phyloP scores from a whole-genome alignment of 805 yeast genomes.

The Metschnikowia kofuensis region DNA sequence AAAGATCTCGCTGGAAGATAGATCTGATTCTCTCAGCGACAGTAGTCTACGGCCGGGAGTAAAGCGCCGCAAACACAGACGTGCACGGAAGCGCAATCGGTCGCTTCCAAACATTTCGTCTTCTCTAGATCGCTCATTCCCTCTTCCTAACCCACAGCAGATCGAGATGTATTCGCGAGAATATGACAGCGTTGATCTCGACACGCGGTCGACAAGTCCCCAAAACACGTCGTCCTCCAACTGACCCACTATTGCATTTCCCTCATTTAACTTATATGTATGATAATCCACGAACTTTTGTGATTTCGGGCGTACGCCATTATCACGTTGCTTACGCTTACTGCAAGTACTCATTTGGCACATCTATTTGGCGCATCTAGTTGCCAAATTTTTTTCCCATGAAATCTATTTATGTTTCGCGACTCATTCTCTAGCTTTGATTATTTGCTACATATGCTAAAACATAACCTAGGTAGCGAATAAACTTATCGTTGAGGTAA shows the following conservation, averaged over 20 bases:
- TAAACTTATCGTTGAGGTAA: too few species aligned
- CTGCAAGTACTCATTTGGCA: too few species aligned
- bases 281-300: neutral
- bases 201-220: slow-evolving; percentile 12
- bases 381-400: too few species aligned
- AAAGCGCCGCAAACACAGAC: slow-evolving; percentile 1
- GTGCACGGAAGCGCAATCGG: slow-evolving; percentile 4
- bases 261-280: neutral
- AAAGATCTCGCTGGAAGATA: slow-evolving; percentile 6
- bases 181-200: slow-evolving; percentile 15
- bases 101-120: slow-evolving; percentile 14
- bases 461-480: too few species aligned
- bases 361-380: too few species aligned
- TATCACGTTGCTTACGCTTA: too few species aligned
- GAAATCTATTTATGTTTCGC: too few species aligned
- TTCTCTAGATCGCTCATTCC: slow-evolving; percentile 16
- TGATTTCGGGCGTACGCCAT: too few species aligned
- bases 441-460: too few species aligned
- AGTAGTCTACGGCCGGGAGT: neutral
- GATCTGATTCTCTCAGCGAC: slow-evolving; percentile 2
- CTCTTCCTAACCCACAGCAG: slow-evolving; percentile 19
- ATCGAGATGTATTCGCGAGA: slow-evolving; percentile 18
- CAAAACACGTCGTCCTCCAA: slow-evolving; percentile 5
- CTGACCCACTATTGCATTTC: slow-evolving; percentile 3
- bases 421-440: too few species aligned